Evolutionary conservation across 768 basidiomycete species (phyloP), one percentile per base, ranked within the genome.

Genomic region (Tremella mesenterica): DNA sequence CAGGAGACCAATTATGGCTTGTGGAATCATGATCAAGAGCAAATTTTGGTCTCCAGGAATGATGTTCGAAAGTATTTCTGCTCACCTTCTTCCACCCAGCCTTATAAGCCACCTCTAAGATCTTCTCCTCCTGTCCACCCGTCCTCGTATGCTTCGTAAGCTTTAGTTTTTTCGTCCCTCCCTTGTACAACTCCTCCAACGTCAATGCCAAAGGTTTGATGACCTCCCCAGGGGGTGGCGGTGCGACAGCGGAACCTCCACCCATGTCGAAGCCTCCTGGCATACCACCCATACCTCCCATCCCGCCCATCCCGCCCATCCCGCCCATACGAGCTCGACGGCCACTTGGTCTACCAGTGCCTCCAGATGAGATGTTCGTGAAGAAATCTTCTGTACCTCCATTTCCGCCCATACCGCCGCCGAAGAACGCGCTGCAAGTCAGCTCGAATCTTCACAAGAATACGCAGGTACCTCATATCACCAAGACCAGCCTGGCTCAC

Each of bases 1-100:
- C n/a, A n/a, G n/a, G n/a, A n/a, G n/a, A n/a, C n/a, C n/a, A n/a
- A n/a, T n/a, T n/a, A n/a, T n/a, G n/a, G n/a, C n/a, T n/a, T n/a
- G n/a, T n/a, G n/a, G n/a, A n/a, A n/a, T n/a, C n/a, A n/a, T n/a
- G n/a, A n/a, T n/a, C n/a, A n/a, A n/a, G n/a, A n/a, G n/a, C 20
- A 23, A 21, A 48, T 13, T 23, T 27, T 10, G 18, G 34, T 36
- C 39, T 48, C 50, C 8, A 52, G n/a, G n/a, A n/a, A n/a, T n/a
- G n/a, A n/a, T n/a, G n/a, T n/a, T n/a, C n/a, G n/a, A n/a, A n/a
- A n/a, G n/a, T n/a, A n/a, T n/a, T n/a, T 87, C 88, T 14, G 29
- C 56, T 47, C 26, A 54, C 54, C 62, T 83, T 83, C 79, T 96
- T 97, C 91, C 91, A 99, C 0, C 93, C 93, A 0, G 93, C 88